Base-by-base conservation (phyloP, 2,329 filamentous ascomycete species). In the Tolypocladium nubicola region DNA sequence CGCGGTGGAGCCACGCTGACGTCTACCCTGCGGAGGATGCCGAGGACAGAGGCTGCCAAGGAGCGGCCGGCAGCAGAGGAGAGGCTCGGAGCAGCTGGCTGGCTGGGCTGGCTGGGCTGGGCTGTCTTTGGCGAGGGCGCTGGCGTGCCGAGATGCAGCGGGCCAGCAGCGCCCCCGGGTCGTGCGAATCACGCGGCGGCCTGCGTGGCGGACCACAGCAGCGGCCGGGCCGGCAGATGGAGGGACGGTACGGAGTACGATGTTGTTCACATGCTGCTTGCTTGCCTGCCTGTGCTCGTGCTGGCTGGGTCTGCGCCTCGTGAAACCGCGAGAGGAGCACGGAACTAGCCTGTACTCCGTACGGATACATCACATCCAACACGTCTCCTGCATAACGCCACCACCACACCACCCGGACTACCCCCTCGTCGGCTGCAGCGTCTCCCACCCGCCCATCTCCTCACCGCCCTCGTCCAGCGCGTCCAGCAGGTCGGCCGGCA, bases 391-490 rank as follows among this genome's bases (percentile, higher is more conserved):
- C 47, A 50, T 50, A 13, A 21, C 47, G 47, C 47, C 47, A 50
- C 47, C 47, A n/a, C 30, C 47, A 10, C 45, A 35, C 47, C 26
- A 13, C 47, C 19, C 35, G 43, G 16, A 11, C 47, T 50, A 57
- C 16, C 41, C 52, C 52, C 53, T 33, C 40, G 47, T 58, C 33
- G 81, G 81, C 65, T 80, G 80, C 64, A 84, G 63, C 5, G 80
- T 78, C 64, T 83, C 79, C 80, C 80, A 84, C 26, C 77, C 74
- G 14, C 76, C 76, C 68, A 82, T 71, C 41, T 76, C 77, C 40
- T 70, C 70, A n/a, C 64, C 68, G 23, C 70, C 73, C 50, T 81
- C 79, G 49, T 74, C 75, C 38, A 81, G 65, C 52, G 80, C 72
- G 60, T 81, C 80, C 21, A 81, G 65, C 49, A 76, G 62, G 59